phyloP scores from a whole-genome alignment of 2,329 filamentous ascomycete genomes.

The Magnaporthiopsis rhizophila region DNA sequence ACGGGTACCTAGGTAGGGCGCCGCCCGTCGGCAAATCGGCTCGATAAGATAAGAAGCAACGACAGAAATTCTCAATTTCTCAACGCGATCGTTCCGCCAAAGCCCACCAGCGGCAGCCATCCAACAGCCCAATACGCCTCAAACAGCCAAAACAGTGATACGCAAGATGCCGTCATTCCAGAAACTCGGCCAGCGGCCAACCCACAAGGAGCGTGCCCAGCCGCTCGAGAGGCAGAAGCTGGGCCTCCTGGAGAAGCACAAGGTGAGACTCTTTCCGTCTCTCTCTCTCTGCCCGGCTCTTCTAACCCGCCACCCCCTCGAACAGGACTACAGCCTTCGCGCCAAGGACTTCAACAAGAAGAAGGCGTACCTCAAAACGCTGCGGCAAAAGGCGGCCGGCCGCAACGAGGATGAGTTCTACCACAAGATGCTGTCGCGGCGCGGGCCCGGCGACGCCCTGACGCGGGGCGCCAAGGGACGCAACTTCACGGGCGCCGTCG shows the following conservation, averaged over 20 bases:
- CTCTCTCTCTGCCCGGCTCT: background rate
- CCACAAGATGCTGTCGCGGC: constrained; percentile 59
- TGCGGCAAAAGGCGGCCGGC: constrained; percentile 53
- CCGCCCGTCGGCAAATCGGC: background rate
- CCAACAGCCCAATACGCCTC: background rate
- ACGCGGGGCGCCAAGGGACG: constrained; percentile 27
- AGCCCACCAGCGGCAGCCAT: background rate
- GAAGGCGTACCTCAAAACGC: constrained; percentile 49
- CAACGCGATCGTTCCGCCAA: background rate
- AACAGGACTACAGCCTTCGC: constrained; percentile 55
- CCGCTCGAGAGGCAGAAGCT: constrained; percentile 75
- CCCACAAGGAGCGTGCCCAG: constrained; percentile 86
- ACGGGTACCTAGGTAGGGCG: too few species aligned
- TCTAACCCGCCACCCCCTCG: background rate
- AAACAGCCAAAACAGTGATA: background rate
- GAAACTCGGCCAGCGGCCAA: constrained; percentile 66
- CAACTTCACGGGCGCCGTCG: constrained; percentile 46
- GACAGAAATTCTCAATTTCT: background rate
- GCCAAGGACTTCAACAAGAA: constrained; percentile 61
- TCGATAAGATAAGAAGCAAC: background rate
- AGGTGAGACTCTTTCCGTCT: constrained; percentile 39
- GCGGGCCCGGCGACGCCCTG: constrained; percentile 43
- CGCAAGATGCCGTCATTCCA: constrained; percentile 16
- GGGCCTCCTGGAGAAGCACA: constrained; percentile 93
- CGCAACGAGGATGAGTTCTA: constrained; percentile 69